A percentile compares a stretch with the other conserved stretches of the same genome.
phyloP scores from a whole-genome alignment of 2,329 filamentous ascomycete species.

The Calonectria henricotiae region DNA sequence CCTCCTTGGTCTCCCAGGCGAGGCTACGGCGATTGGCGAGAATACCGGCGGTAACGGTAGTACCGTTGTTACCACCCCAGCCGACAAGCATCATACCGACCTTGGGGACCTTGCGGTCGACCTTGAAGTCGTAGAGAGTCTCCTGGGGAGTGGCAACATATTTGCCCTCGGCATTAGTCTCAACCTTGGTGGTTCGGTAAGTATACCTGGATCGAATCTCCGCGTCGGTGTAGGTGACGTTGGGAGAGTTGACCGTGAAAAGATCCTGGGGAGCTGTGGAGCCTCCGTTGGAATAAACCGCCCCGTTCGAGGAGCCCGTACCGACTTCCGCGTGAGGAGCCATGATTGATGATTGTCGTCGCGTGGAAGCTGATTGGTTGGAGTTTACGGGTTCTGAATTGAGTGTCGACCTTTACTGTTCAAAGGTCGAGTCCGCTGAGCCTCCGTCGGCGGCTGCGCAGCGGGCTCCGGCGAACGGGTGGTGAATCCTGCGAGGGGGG shows the following conservation, averaged over 20 bases:
- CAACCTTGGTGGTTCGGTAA: constrained; percentile 93
- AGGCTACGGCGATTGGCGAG: constrained; percentile 92
- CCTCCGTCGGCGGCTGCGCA: constrained; percentile 91
- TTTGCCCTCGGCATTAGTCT: constrained; percentile 80
- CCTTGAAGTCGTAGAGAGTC: constrained; percentile 97
- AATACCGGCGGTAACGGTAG: constrained; percentile 96
- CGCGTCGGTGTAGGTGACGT: constrained; percentile 90
- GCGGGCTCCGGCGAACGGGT: constrained; percentile 97
- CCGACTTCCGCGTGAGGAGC: constrained; percentile 87
- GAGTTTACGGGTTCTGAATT: constrained; percentile 53
- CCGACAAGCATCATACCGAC: constrained; percentile 98
- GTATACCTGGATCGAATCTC: constrained; percentile 96
- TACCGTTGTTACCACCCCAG: constrained; percentile 98
- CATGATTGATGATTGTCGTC: constrained; percentile 72
- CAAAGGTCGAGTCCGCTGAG: constrained; percentile 79
- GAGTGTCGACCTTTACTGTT: constrained; percentile 67
- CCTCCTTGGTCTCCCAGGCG: constrained; percentile 95
- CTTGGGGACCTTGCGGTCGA: constrained; percentile 93
- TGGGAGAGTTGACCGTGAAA: constrained; percentile 92
- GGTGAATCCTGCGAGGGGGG: constrained; percentile 78
- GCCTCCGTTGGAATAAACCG: constrained; percentile 65
- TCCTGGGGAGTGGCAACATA: constrained; percentile 89
- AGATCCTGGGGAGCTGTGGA: constrained; percentile 71
- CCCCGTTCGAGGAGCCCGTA: constrained; percentile 73
- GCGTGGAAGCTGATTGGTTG: constrained; percentile 47